A percentile compares a stretch with the other conserved stretches of the same genome.
phyloP scores from a whole-genome alignment of 441 rosid genomes.

The Jatropha podagrica region DNA sequence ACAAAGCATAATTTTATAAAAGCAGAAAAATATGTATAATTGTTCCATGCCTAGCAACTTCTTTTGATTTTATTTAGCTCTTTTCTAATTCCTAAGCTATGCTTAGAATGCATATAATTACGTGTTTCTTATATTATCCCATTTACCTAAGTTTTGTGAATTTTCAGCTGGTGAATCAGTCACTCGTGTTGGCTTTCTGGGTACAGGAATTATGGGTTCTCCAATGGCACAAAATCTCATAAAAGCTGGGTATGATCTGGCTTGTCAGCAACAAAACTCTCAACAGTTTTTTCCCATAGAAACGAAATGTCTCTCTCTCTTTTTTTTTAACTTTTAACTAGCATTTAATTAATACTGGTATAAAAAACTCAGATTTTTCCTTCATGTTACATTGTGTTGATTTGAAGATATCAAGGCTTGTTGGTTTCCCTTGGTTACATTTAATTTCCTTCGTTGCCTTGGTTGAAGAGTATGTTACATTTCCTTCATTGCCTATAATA shows the following conservation, averaged over 20 bases:
- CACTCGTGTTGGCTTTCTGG: constrained; percentile 72
- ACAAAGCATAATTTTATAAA: not conserved
- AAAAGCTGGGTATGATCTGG: constrained; percentile 66
- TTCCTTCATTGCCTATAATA: not conserved
- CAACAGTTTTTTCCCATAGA: not conserved
- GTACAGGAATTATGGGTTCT: constrained; percentile 92
- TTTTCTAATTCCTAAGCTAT: not conserved
- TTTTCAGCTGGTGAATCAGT: constrained; percentile 45
- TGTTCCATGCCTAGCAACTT: not conserved
- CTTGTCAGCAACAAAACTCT: constrained; percentile 1
- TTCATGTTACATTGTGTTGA: not conserved
- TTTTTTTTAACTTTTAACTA: not conserved
- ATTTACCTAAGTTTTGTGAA: constrained; percentile 11
- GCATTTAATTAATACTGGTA: not conserved
- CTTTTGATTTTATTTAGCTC: not conserved
- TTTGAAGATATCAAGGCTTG: not conserved
- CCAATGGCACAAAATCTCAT: constrained; percentile 95
- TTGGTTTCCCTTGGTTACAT: not conserved
- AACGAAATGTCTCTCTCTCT: not conserved
- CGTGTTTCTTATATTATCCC: not conserved
- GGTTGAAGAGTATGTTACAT: not conserved
- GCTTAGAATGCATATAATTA: not conserved
- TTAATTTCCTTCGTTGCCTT: not conserved
- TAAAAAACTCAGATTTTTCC: not conserved
- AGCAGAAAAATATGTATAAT: not conserved